Evolutionary conservation across 2,329 filamentous ascomycete genomes (phyloP).

Genomic region (Aspergillus hortae): DNA sequence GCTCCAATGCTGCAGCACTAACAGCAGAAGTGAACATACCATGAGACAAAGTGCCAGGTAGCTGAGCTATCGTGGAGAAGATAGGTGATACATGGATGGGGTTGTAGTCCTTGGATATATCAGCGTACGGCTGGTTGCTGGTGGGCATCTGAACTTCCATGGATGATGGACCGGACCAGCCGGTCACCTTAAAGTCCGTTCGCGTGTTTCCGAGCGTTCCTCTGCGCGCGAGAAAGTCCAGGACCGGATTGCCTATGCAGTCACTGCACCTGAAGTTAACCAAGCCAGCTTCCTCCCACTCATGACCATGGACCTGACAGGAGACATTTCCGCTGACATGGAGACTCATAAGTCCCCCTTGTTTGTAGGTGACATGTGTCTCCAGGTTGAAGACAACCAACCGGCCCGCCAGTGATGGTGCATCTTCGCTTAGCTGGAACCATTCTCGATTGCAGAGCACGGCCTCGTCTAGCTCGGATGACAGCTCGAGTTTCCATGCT

Average conservation of each 20-base stretch:
- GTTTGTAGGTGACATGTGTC: constrained; percentile 4
- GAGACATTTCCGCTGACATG: constrained; percentile 9
- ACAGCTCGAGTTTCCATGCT: constrained; percentile 4
- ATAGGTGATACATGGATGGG: constrained; percentile 94
- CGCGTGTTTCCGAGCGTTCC: neutral
- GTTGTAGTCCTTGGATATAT: constrained; percentile 94
- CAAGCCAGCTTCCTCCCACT: constrained; percentile 1
- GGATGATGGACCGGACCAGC: constrained; percentile 8
- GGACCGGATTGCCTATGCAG: constrained; percentile 14
- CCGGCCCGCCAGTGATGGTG: constrained; percentile 7
- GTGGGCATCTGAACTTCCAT: constrained; percentile 81
- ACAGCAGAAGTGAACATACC: constrained; percentile 98
- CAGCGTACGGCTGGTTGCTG: constrained; percentile 92
- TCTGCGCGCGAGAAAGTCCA: constrained; percentile 15
- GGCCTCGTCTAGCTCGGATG: constrained; percentile 8
- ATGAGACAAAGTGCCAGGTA: constrained; percentile 92
- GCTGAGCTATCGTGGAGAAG: constrained; percentile 89
- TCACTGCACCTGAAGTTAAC: constrained; percentile 7
- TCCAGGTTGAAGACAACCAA: constrained; percentile 9
- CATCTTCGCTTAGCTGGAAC: constrained; percentile 7
- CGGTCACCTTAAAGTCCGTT: constrained; percentile 4
- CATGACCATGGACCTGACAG: neutral
- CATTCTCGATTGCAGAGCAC: constrained; percentile 11
- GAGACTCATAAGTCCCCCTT: neutral
- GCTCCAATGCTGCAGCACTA: constrained; percentile 89